phyloP scores from a whole-genome alignment of 192 early-diverging fungal genomes.

The Mortierella alpina region DNA sequence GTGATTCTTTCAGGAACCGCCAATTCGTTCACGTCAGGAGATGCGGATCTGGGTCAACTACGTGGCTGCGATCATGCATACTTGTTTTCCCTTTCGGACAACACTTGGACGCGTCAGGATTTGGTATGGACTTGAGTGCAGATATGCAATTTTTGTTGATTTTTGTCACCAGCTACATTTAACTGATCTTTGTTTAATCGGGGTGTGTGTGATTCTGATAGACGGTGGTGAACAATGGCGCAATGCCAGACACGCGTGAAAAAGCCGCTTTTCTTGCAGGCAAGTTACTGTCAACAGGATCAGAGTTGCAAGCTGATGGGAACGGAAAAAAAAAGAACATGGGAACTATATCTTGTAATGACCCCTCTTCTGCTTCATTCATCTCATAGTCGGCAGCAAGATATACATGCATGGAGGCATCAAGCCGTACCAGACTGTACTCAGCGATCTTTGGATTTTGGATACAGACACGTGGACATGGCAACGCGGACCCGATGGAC shows the following conservation, averaged over 20 bases:
- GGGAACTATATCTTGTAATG: not conserved
- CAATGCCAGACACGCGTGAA: slow-evolving; percentile 35
- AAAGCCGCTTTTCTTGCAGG: slow-evolving; percentile 45
- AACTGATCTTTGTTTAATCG: not conserved
- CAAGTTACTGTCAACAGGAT: not conserved
- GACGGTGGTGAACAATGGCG: slow-evolving; percentile 12
- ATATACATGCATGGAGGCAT: slow-evolving; percentile 50
- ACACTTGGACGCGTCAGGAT: slow-evolving; percentile 23
- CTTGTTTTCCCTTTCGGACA: slow-evolving; percentile 15
- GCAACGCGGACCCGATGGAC: slow-evolving; percentile 34
- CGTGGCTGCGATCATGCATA: slow-evolving; percentile 48
- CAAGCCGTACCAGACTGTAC: slow-evolving; percentile 43
- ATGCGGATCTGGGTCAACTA: slow-evolving; percentile 11
- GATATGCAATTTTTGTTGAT: not conserved
- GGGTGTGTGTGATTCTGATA: not conserved
- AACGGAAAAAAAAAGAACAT: too few species aligned
- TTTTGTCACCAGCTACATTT: not conserved
- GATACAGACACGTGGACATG: slow-evolving; percentile 47
- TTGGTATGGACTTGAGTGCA: slow-evolving; percentile 10
- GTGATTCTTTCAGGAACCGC: slow-evolving; percentile 46
- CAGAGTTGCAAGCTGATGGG: not conserved
- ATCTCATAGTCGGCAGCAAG: slow-evolving; percentile 25
- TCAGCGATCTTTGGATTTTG: slow-evolving; percentile 43
- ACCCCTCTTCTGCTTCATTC: not conserved
- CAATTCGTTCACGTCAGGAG: slow-evolving; percentile 44